Base-by-base conservation (phyloP, 176 grass and related monocot genomes). In the Carex parvula region DNA sequence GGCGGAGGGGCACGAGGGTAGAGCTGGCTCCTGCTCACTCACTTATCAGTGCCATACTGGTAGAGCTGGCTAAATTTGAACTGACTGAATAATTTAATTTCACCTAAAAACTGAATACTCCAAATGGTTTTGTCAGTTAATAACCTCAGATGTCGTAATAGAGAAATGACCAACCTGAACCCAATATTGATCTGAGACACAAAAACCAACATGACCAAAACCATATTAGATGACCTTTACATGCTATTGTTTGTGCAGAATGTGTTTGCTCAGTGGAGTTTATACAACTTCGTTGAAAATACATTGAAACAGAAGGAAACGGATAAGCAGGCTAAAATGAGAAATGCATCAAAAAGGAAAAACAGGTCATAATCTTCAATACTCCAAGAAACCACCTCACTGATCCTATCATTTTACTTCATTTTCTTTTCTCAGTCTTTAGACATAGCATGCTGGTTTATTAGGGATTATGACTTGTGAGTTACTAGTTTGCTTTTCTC, bases 201-300 rank as follows among this genome's bases (percentile, higher is more conserved):
- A n/a, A 7, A 42, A 42, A 17, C 33, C 5, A 8, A n/a, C 29
- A 70, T 39, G 65, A 69, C 46, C 72, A 76, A 55, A 55, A 76
- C 22, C 14, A 32, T 56, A 77, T 33, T 75, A 75, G 42, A 75
- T 21, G 2, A 15, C 24, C 50, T 71, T 6, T 33, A 55, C 8
- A 30, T 32, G 24, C 21, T 26, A 75, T 76, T 74, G 78, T 65
- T 82, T 37, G 69, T 93, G 85, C 76, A 99, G 96, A 94, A 88
- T 26, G 91, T 92, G 76, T 87, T 85, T 30, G 93, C 93, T 70
- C 88, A 95, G 18, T 99, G 96, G 96, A 94, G 88, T 78, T 76
- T 99, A 64, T 93, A 93, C 63, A 86, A 91, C 70, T 99, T 89
- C 81, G 93, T 99, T 62, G 88, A 92, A 65, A 88, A 89, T 79